These are phyloP conservation scores for Eremothecium cymbalariae DNA, from an alignment of 1,139 yeast species.

Conservation along the genomic window DNA sequence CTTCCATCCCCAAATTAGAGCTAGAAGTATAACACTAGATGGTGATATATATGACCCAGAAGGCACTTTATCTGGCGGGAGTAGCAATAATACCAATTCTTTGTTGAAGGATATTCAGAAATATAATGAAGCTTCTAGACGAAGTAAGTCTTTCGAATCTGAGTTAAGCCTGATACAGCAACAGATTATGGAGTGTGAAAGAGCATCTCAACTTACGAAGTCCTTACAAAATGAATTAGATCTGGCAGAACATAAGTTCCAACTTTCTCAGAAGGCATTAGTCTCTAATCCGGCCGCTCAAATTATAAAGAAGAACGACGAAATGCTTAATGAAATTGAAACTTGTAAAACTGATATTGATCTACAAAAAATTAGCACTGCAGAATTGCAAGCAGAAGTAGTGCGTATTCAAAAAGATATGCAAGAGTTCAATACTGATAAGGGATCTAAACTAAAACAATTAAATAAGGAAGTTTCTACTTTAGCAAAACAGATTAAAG, in stretches of 20 bases:
- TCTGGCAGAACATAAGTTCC: slow-evolving; percentile 59
- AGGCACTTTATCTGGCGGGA: slow-evolving; percentile 96
- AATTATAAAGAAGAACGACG: slow-evolving; percentile 44
- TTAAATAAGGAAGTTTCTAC: slow-evolving; percentile 48
- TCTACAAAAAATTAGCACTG: slow-evolving; percentile 32
- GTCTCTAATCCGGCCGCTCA: slow-evolving; percentile 49
- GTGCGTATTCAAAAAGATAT: slow-evolving; percentile 62
- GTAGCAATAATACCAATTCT: slow-evolving; percentile 52
- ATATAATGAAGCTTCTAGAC: slow-evolving; percentile 45
- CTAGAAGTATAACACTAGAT: slow-evolving; percentile 83
- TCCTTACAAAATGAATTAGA: slow-evolving; percentile 58
- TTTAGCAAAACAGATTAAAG: slow-evolving; percentile 35
- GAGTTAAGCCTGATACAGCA: slow-evolving; percentile 38
- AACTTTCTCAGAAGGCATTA: slow-evolving; percentile 51
- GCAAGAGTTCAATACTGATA: slow-evolving; percentile 70
- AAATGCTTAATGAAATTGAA: slow-evolving; percentile 43
- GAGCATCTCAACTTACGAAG: slow-evolving; percentile 45
- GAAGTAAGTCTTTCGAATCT: slow-evolving; percentile 37
- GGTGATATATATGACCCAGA: slow-evolving; percentile 96
- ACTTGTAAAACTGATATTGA: slow-evolving; percentile 37
- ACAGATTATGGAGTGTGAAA: slow-evolving; percentile 41
- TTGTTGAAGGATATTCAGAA: slow-evolving; percentile 60
- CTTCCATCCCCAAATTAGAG: slow-evolving; percentile 69
- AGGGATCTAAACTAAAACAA: slow-evolving; percentile 69
- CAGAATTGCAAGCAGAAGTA: slow-evolving; percentile 39